Conservation (phyloP, 164 flowering plant genomes). For the Vitis amurensis region DNA sequence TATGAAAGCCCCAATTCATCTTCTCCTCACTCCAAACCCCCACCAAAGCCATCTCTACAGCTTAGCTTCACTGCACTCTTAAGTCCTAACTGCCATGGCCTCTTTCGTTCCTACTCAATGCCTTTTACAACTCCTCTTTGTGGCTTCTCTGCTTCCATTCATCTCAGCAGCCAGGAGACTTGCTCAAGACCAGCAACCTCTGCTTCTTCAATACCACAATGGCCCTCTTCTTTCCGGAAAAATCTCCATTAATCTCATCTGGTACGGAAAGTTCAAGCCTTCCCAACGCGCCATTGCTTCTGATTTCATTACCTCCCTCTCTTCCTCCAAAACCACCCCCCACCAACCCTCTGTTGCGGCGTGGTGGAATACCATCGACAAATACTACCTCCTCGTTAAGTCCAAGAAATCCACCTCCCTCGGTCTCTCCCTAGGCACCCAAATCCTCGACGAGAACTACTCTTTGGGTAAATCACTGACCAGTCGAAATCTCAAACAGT, state of each 20-base stretch:
- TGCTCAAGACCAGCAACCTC: slow-evolving; percentile 23
- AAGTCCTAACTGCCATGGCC: too few relatives aligned
- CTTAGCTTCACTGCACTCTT: too few relatives aligned
- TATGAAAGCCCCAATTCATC: too few relatives aligned
- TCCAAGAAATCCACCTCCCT: slow-evolving; percentile 25
- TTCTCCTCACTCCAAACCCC: too few relatives aligned
- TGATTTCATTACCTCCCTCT: slow-evolving; percentile 58
- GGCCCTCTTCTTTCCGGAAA: slow-evolving; percentile 67
- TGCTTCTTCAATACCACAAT: slow-evolving; percentile 55
- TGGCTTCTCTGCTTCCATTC: too few relatives aligned
- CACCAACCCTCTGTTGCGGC: slow-evolving; percentile 49
- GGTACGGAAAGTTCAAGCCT: slow-evolving; percentile 74
- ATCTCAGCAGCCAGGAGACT: slow-evolving; percentile 26
- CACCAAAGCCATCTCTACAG: too few relatives aligned
- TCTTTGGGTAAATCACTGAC: slow-evolving; percentile 59
- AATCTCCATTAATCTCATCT: slow-evolving; percentile 57
- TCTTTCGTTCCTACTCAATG: too few relatives aligned
- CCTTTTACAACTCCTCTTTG: too few relatives aligned
- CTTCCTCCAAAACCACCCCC: slow-evolving; percentile 14
- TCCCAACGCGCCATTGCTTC: slow-evolving; percentile 57
- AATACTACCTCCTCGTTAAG: slow-evolving; percentile 34
- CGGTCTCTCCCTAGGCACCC: slow-evolving; percentile 32
- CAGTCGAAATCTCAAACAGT: slow-evolving; percentile 23
- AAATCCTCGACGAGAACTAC: slow-evolving; percentile 50
- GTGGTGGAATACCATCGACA: slow-evolving; percentile 65